Percentiles rank a stretch among this genome's conserved stretches.
Conservation (phyloP, 2,329 filamentous ascomycete species). For the Penicillium concentricum region DNA sequence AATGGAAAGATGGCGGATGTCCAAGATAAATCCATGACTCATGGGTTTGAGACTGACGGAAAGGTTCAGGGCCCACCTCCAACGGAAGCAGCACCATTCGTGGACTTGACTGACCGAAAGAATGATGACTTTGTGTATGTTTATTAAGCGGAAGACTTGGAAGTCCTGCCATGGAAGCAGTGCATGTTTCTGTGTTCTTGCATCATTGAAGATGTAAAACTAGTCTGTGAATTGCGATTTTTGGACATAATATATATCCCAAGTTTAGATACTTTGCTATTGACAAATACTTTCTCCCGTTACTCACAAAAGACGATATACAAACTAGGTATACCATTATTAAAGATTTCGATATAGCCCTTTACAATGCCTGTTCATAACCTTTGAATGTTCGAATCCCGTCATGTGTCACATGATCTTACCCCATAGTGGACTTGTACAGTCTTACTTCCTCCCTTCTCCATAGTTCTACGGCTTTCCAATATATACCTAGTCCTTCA, state of each 20-base stretch:
- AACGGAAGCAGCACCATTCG: background rate
- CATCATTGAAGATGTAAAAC: background rate
- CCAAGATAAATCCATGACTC: background rate
- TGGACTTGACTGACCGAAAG: background rate
- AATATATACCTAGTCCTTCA: too few relatives aligned
- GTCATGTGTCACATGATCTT: too few relatives aligned
- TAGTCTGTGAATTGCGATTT: too few relatives aligned
- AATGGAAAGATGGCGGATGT: background rate
- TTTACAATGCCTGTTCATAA: background rate
- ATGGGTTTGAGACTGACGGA: background rate
- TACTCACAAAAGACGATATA: background rate
- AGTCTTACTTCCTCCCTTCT: too few relatives aligned
- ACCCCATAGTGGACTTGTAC: too few relatives aligned
- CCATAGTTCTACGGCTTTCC: too few relatives aligned
- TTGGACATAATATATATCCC: background rate
- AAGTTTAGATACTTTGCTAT: background rate
- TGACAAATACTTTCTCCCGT: background rate
- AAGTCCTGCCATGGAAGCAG: background rate
- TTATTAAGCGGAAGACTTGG: background rate
- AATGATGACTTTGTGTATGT: background rate
- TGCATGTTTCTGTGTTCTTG: background rate
- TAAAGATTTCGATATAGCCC: background rate
- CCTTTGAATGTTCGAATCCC: too few relatives aligned
- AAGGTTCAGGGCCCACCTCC: background rate
- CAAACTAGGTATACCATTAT: background rate